phyloP scores from a whole-genome alignment of 2,329 filamentous ascomycete species.

The Rhynchosporium graminicola region DNA sequence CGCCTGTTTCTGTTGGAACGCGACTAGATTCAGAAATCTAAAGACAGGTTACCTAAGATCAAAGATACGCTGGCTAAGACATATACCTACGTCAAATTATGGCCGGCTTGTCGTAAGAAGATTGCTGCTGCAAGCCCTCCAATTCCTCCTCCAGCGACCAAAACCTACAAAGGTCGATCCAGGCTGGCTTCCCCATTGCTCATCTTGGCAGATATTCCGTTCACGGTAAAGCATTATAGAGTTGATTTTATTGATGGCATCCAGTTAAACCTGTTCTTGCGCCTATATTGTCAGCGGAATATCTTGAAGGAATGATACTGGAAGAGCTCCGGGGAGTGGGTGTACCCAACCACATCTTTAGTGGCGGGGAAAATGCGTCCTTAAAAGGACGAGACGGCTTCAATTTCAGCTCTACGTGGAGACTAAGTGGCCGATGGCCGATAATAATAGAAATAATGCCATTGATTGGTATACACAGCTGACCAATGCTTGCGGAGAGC shows the following conservation, averaged over 20 bases:
- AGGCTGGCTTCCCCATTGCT: neutral
- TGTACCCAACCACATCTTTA: neutral
- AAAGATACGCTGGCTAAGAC: neutral
- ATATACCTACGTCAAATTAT: constrained; percentile 22
- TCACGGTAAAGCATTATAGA: neutral
- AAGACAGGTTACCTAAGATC: neutral
- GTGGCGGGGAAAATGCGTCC: neutral
- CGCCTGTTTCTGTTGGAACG: constrained; percentile 57
- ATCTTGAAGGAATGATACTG: neutral
- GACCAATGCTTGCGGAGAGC: too few relatives aligned
- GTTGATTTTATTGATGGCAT: neutral
- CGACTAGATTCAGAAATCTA: constrained; percentile 59
- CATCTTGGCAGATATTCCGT: neutral
- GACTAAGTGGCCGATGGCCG: neutral
- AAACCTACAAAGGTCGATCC: constrained; percentile 17
- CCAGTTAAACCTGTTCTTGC: neutral
- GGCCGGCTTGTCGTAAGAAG: constrained; percentile 35
- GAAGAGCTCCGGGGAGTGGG: neutral
- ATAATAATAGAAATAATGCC: neutral
- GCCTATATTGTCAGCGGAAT: neutral
- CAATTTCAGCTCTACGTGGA: neutral
- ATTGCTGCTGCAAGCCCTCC: constrained; percentile 56
- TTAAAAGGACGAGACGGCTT: neutral
- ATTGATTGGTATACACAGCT: neutral
- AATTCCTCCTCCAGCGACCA: constrained; percentile 46